Conservation (phyloP, 169 alveolate genomes). For the Amoebophrya sp. region DNA sequence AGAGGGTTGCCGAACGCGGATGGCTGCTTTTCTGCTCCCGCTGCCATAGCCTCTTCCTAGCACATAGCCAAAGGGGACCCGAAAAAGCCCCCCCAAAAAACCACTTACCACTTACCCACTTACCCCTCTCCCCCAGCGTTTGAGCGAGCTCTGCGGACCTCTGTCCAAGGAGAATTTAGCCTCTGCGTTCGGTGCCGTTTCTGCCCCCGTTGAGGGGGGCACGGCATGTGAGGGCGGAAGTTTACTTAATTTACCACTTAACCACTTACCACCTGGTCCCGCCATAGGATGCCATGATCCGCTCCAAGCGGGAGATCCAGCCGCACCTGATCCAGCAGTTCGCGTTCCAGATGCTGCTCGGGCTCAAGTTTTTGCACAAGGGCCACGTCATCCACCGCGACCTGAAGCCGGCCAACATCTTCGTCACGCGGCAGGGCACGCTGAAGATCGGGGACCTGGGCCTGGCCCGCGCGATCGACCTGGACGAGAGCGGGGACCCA, state of each 20-base stretch:
- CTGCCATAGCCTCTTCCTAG: no score
- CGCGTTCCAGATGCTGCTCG: slow-evolving; percentile 39
- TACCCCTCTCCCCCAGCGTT: no score
- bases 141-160: no score
- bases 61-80: no score
- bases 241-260: background rate
- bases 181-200: no score
- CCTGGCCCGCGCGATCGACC: slow-evolving; percentile 39
- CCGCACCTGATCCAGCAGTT: slow-evolving; percentile 38
- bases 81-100: no score
- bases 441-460: slow-evolving; percentile 50
- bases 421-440: slow-evolving; percentile 39
- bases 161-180: no score
- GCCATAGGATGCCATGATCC: background rate
- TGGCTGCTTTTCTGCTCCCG: no score
- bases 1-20: no score
- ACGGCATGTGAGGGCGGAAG: background rate
- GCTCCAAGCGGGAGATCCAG: background rate
- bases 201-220: no score
- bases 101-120: no score
- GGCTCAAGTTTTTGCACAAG: slow-evolving; percentile 38
- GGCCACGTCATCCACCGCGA: slow-evolving; percentile 46
- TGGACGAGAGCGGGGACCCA: background rate
- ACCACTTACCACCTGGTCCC: background rate
- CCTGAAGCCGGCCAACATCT: slow-evolving; percentile 49